phyloP scores from a whole-genome alignment of 1,139 yeast species.

The Zygosaccharomyces pseudobailii region DNA sequence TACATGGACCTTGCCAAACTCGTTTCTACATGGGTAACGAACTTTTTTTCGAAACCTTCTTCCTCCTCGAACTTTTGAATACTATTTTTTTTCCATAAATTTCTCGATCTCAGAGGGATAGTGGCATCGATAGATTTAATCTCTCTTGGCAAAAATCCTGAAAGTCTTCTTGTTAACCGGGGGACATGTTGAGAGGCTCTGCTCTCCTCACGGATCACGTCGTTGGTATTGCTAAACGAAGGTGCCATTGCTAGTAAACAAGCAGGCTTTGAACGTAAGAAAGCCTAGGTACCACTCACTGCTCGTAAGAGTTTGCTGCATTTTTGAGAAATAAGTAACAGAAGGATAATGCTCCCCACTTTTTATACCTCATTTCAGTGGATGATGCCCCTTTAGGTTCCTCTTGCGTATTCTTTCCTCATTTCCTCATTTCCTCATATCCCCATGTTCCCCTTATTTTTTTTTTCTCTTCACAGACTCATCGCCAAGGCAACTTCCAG shows the following conservation, averaged over 20 bases:
- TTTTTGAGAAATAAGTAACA: rapidly evolving
- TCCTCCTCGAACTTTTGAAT: slow-evolving; percentile 46
- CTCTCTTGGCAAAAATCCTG: slow-evolving; percentile 90
- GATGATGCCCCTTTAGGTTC: neutral
- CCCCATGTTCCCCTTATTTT: neutral
- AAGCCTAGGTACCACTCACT: no score
- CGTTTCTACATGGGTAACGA: slow-evolving; percentile 84
- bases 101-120: slow-evolving; percentile 74
- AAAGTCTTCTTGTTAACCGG: slow-evolving; percentile 61
- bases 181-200: slow-evolving; percentile 28
- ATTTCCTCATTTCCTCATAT: neutral
- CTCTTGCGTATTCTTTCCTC: neutral
- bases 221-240: slow-evolving; percentile 23
- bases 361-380: neutral
- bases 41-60: slow-evolving; percentile 62
- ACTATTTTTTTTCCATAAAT: slow-evolving; percentile 67
- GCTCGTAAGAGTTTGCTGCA: no score
- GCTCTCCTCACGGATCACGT: slow-evolving; percentile 31
- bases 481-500: neutral
- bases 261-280: neutral
- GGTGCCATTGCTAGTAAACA: slow-evolving; percentile 6
- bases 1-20: slow-evolving; percentile 83
- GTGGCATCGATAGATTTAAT: slow-evolving; percentile 75
- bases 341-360: neutral
- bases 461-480: neutral